Evolutionary conservation across 352 stramenopile species (phyloP).

Genomic region (Pythium rhizo-oryzae): DNA sequence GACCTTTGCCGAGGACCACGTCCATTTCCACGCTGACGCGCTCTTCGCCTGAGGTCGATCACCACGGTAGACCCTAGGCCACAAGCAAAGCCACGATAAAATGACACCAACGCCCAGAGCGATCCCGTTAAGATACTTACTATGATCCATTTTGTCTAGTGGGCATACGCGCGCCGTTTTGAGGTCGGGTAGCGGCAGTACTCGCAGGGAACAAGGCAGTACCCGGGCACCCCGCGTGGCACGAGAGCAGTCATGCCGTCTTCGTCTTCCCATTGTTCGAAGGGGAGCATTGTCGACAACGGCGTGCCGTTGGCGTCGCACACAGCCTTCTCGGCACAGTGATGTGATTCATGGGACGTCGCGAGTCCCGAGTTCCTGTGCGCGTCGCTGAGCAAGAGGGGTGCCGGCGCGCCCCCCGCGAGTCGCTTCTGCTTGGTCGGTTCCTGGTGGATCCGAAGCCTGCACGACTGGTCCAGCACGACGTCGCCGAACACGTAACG

Average conservation of each 20-base stretch:
- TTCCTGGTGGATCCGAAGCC: conserved; percentile 36
- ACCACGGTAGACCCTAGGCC: no score
- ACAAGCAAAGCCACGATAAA: no score
- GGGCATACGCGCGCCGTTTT: conserved; percentile 10
- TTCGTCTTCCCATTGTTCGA: conserved; percentile 16
- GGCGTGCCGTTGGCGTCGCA: conserved; percentile 19
- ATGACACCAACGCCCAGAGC: background rate
- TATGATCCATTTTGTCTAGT: conserved; percentile 5
- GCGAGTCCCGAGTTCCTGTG: conserved; percentile 20
- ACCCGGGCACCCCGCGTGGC: conserved; percentile 9
- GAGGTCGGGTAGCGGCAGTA: conserved; percentile 24
- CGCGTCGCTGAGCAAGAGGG: conserved; percentile 11
- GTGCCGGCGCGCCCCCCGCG: background rate
- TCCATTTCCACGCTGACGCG: conserved; percentile 92
- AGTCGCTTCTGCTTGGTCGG: background rate
- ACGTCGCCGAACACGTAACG: conserved; percentile 82
- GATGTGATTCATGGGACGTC: conserved; percentile 4
- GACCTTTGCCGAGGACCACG: conserved; percentile 96
- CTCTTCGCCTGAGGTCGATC: conserved; percentile 43
- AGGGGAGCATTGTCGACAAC: conserved; percentile 8
- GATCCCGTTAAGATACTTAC: background rate
- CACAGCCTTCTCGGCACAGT: background rate
- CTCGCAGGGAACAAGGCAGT: conserved; percentile 25
- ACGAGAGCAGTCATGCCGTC: conserved; percentile 9
- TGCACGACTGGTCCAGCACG: conserved; percentile 81